Conservation (phyloP, 2,329 filamentous ascomycete genomes). For the Fusarium verrucosum region DNA sequence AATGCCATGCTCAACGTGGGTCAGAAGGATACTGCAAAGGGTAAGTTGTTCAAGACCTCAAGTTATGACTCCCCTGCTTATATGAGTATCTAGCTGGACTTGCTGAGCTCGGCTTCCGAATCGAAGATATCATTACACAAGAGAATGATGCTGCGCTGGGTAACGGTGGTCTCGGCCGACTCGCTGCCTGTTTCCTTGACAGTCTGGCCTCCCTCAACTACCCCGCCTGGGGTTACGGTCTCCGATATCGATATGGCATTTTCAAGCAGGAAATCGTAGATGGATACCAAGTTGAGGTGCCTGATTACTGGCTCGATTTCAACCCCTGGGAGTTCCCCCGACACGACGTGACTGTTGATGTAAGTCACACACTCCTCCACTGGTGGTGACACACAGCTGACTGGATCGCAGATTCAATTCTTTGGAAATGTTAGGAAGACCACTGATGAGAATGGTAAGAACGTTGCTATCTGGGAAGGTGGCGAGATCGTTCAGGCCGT, state of each 20-base stretch:
- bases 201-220: constrained; percentile 94
- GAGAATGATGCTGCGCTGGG: constrained; percentile 96
- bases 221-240: constrained; percentile 95
- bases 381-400: constrained; percentile 8
- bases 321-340: constrained; percentile 99
- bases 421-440: constrained; percentile 83
- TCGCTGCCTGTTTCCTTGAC: constrained; percentile 97
- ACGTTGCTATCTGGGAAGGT: constrained; percentile 82
- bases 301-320: constrained; percentile 99
- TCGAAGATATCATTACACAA: constrained; percentile 93
- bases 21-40: constrained; percentile 82
- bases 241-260: constrained; percentile 95
- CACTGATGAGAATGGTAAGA: constrained; percentile 80
- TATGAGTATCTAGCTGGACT: constrained; percentile 74
- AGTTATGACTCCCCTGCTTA: constrained; percentile 1
- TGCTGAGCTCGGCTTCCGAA: constrained; percentile 89
- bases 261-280: constrained; percentile 99
- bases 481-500: constrained; percentile 92
- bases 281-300: constrained; percentile 97
- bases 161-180: constrained; percentile 92
- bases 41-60: constrained; percentile 57
- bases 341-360: constrained; percentile 92
- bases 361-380: constrained; percentile 49
- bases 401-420: constrained; percentile 78
- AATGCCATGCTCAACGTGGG: constrained; percentile 98